Conservation (phyloP, 805 yeast genomes). For the Starmerella sp. region DNA sequence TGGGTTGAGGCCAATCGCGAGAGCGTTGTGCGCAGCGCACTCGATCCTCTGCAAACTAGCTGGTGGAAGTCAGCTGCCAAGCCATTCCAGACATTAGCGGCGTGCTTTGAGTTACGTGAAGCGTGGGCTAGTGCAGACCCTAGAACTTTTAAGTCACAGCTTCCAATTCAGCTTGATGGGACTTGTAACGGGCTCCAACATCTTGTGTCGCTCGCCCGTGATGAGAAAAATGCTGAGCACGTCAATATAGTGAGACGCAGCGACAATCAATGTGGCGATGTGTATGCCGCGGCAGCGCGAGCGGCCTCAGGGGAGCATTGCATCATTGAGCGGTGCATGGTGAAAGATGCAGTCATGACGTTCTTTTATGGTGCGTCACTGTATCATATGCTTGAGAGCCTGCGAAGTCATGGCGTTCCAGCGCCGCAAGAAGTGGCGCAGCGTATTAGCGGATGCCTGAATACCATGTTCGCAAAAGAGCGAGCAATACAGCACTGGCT, state of each 20-base stretch:
- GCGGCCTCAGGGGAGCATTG: constrained; percentile 26
- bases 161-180: constrained; percentile 48
- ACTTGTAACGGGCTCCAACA: constrained; percentile 51
- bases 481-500: constrained; percentile 62
- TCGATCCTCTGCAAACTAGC: constrained; percentile 32
- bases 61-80: constrained; percentile 46
- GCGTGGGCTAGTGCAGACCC: constrained; percentile 38
- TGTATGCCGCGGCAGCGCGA: constrained; percentile 34
- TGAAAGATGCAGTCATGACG: constrained; percentile 89
- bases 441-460: background rate
- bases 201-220: constrained; percentile 49
- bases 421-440: background rate
- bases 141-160: constrained; percentile 32
- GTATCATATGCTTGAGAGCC: background rate
- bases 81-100: constrained; percentile 45
- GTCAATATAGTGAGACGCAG: constrained; percentile 38
- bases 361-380: constrained; percentile 89
- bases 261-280: constrained; percentile 40
- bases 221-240: constrained; percentile 41
- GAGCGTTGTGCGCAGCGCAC: constrained; percentile 34
- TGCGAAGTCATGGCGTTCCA: background rate
- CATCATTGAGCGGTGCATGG: constrained; percentile 47
- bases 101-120: constrained; percentile 38
- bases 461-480: constrained; percentile 1
- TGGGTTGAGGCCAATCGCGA: constrained; percentile 35